Evolutionary conservation across 2,329 filamentous ascomycete genomes (phyloP), one percentile per base, ranked within the genome.

Genomic region (Trichoderma sp.): DNA sequence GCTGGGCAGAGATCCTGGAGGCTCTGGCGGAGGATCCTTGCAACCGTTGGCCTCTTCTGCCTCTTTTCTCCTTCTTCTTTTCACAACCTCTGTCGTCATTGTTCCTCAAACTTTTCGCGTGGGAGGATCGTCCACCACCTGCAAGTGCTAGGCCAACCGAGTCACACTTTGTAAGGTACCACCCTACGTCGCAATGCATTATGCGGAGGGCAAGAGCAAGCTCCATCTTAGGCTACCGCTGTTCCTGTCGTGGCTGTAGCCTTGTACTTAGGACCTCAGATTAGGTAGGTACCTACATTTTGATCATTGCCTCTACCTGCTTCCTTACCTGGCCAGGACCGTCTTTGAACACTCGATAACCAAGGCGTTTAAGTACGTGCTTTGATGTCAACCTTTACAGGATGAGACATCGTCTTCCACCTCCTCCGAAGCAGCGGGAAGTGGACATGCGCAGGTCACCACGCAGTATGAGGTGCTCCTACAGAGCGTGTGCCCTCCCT

Each of bases 141-240:
- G 59, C 59, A 63, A 39, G 59, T 28, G 59, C 28, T 63, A 2
- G 39, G n/a, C 59, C 50, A 55, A 63, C 50, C 41, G 24, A 34
- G 17, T 43, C 58, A 19, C 45, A 2, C 26, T 30, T 19, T 39
- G 34, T 14, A 21, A 44, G 52, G 15, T 39, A n/a, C 51, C 17
- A 15, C 30, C 30, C 17, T 39, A 45, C 3, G 19, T n/a, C 26
- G 44, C n/a, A 26, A 28, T 24, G 14, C 21, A 39, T 39, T n/a
- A 24, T 10, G 26, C 14, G 39, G 44, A 26, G 21, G 3, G 44
- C 10, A 26, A 50, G 45, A 24, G 45, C 57, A 19, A n/a, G 30
- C 39, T 60, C 45, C 28, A 5, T 5, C 41, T 41, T 39, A 44
- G 34, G 30, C 57, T 50, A 48, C 24, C 3, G 45, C 28, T 55